Percentiles rank a stretch among this genome's conserved stretches.
Conservation (phyloP, 768 basidiomycete genomes). For the Sarcodon sp. region DNA sequence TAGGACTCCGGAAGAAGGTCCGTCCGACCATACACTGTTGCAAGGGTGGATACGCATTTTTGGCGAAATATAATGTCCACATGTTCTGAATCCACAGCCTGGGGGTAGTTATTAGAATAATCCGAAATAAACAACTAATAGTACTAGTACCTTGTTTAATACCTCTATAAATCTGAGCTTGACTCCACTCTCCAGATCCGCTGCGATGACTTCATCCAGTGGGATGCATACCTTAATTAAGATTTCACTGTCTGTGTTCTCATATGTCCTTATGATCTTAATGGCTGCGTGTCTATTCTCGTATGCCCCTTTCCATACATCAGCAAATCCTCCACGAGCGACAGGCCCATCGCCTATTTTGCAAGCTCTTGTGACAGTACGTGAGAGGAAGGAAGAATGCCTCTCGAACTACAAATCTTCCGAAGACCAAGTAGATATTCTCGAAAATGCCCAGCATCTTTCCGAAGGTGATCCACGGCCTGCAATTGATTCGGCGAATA, state of each 20-base stretch:
- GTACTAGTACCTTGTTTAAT: too few species aligned
- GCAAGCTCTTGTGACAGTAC: neutral
- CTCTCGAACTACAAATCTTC: neutral
- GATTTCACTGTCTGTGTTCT: neutral
- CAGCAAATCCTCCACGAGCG: conserved; percentile 5
- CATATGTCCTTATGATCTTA: neutral
- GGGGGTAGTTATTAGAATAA: too few species aligned
- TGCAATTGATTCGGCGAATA: neutral
- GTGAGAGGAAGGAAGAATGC: conserved; percentile 1
- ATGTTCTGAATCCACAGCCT: too few species aligned
- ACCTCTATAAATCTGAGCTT: too few species aligned
- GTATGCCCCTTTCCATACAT: conserved; percentile 4
- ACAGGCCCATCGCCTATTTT: neutral
- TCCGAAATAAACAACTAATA: too few species aligned
- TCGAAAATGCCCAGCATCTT: too few species aligned
- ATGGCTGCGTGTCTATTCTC: neutral
- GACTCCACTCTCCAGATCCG: too few species aligned
- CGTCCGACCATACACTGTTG: too few species aligned
- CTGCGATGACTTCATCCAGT: too few species aligned
- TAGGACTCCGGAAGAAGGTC: too few species aligned
- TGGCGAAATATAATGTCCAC: too few species aligned
- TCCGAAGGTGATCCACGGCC: neutral
- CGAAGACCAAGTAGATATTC: neutral
- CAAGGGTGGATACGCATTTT: too few species aligned
- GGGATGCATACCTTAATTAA: neutral